Percentiles rank a stretch among this genome's conserved stretches.
These are phyloP conservation scores for Microdochium paspali DNA, from an alignment of 2,329 filamentous ascomycete genomes.

Conservation along the genomic window DNA sequence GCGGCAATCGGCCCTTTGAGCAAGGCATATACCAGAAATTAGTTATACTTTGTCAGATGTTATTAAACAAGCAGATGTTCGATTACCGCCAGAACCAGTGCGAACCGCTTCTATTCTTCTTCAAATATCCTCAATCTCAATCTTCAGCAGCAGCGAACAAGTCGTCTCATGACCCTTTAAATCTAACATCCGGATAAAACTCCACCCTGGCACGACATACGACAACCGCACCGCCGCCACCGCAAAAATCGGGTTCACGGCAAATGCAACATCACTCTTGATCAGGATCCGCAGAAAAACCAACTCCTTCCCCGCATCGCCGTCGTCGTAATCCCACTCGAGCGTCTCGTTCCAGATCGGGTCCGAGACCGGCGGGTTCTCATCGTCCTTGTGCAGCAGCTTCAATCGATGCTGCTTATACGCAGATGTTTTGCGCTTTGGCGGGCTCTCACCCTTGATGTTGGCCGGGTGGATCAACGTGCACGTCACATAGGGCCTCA, in stretches of 20 bases:
- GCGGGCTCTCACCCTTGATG: conserved; percentile 28
- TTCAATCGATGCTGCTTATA: conserved; percentile 52
- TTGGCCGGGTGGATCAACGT: conserved; percentile 50
- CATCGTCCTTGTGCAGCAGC: conserved; percentile 46
- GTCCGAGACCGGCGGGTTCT: conserved; percentile 49
- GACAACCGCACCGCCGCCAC: conserved; percentile 50
- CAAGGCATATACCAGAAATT: too few relatives aligned
- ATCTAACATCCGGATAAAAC: conserved; percentile 55
- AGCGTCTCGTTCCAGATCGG: conserved; percentile 58
- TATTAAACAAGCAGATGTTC: too few relatives aligned
- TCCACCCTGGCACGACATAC: conserved; percentile 50
- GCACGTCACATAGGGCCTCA: conserved; percentile 58
- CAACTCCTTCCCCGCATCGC: conserved; percentile 34
- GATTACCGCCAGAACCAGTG: too few relatives aligned
- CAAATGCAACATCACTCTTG: conserved; percentile 57
- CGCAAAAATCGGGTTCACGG: conserved; percentile 51
- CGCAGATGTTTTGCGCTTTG: conserved; percentile 51
- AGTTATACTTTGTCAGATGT: too few relatives aligned
- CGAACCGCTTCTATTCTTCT: too few relatives aligned
- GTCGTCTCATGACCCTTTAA: conserved; percentile 54
- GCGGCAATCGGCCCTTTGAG: too few relatives aligned
- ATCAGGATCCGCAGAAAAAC: conserved; percentile 55
- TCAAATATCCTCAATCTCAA: conserved; percentile 39
- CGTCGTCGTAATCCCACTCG: conserved; percentile 61
- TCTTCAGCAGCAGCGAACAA: conserved; percentile 51